Evolutionary conservation across 106 monocot species (phyloP).

Genomic region (Dendrobium chrysotoxum): DNA sequence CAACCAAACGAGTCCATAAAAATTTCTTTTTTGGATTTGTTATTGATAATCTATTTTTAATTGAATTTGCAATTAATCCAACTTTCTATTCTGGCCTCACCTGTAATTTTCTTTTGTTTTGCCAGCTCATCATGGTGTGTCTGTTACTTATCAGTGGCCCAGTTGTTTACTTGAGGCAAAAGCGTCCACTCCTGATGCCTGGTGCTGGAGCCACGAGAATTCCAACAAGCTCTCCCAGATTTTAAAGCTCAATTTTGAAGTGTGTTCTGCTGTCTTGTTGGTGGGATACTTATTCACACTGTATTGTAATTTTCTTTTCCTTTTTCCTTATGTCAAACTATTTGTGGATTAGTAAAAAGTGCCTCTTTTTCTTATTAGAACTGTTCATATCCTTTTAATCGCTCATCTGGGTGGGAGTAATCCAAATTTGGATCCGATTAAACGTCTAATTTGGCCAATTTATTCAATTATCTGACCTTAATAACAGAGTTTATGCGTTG

Average conservation of each 20-base stretch:
- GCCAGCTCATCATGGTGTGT: constrained; percentile 44
- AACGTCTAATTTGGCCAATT: no score
- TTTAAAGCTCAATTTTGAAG: constrained; percentile 11
- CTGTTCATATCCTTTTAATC: no score
- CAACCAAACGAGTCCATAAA: no score
- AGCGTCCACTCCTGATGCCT: constrained; percentile 18
- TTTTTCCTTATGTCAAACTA: no score
- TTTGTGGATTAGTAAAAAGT: no score
- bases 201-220: constrained; percentile 35
- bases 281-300: no score
- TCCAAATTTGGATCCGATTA: no score
- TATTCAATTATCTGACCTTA: no score
- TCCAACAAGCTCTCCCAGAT: constrained; percentile 43
- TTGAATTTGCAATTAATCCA: background rate
- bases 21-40: background rate
- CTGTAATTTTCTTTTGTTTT: background rate
- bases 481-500: no score
- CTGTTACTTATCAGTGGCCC: constrained; percentile 52
- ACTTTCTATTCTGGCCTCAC: background rate
- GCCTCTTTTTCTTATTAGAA: no score
- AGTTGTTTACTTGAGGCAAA: constrained; percentile 40
- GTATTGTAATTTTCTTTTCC: no score
- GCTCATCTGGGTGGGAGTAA: no score
- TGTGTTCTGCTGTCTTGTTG: background rate
- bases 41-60: background rate